Conservation (phyloP, 2,329 filamentous ascomycete genomes). For the Neofusicoccum parvum region DNA sequence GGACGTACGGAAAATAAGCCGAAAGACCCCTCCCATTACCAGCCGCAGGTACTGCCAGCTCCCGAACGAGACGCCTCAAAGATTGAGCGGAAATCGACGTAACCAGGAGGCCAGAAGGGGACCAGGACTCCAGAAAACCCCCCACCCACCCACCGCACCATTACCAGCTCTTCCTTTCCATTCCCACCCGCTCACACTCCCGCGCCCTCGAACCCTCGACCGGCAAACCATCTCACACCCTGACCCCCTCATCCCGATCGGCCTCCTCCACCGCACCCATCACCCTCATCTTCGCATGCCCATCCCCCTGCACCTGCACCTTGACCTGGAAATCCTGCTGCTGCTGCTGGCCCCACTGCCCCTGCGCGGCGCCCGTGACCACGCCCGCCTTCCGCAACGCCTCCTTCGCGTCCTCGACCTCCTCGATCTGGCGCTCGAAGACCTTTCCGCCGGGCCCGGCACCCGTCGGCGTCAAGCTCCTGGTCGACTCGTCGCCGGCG, state of each 20-base stretch:
- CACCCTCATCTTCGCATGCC: constrained; percentile 26
- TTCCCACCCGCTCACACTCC: neutral
- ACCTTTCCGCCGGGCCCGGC: neutral
- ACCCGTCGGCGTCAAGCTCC: neutral
- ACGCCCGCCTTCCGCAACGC: constrained; percentile 10
- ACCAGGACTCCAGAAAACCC: too few species aligned
- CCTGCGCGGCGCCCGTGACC: neutral
- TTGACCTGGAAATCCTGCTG: neutral
- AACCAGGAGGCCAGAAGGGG: too few species aligned
- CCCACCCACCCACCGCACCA: too few species aligned
- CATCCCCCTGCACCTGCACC: constrained; percentile 22
- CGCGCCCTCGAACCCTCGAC: constrained; percentile 8
- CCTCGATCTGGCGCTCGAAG: constrained; percentile 4
- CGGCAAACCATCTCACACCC: constrained; percentile 23
- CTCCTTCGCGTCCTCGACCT: constrained; percentile 13
- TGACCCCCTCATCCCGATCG: constrained; percentile 18
- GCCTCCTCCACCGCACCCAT: constrained; percentile 27
- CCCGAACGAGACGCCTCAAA: too few species aligned
- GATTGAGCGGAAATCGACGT: too few species aligned
- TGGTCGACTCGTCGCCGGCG: neutral
- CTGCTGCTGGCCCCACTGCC: neutral
- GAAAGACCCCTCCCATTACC: too few species aligned
- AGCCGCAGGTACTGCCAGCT: too few species aligned
- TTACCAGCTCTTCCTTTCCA: neutral
- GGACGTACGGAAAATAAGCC: too few species aligned